Evolutionary conservation across 441 rosid genomes (phyloP), one percentile per base, ranked within the genome.

Genomic region (Cnidoscolus chayamansa): DNA sequence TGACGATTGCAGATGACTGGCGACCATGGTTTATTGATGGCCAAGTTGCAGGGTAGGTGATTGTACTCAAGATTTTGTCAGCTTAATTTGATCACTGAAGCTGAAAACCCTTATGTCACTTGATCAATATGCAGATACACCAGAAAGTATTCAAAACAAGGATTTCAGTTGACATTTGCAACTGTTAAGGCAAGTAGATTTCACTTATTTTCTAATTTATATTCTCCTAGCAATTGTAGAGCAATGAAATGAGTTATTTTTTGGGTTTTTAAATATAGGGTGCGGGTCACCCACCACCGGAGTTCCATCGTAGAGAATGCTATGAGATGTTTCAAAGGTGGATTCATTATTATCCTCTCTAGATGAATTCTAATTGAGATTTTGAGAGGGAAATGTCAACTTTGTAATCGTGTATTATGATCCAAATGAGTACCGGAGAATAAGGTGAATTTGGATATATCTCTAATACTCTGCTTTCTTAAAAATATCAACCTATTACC

Each of bases 251-350:
- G 7, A 19, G 32, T n/a, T 63, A 3, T 32, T 3, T 8, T 45
- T 1, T 7, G 25, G 2, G 2, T 0, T 65, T 13, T n/a, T 68
- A 15, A 3, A 3, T 40, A 5, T 31, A 84, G 85, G 87, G 87
- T 37, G 81, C 73, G 4, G 87, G 87, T 20, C 87, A 81, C 53
- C 69, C 83, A 4, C 83, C 83, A 4, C 72, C 75, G 2, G 87
- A 79, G 25, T 83, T 74, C 71, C 49, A 73, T 16, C 75, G 80
- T 3, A 47, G 45, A 37, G 75, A 76, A 43, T 78, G 82, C 48
- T 72, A 60, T 40, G 65, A 63, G 64, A 84, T 84, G 82, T 73
- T 71, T 31, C 56, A 66, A 4, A 76, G 85, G 30, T 81, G 83
- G 82, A 56, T 84, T 55, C 76, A 68, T 73, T 74, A 72, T 45